Conservation (phyloP, 352 stramenopile genomes). For the Thalassiosira mediterranea region DNA sequence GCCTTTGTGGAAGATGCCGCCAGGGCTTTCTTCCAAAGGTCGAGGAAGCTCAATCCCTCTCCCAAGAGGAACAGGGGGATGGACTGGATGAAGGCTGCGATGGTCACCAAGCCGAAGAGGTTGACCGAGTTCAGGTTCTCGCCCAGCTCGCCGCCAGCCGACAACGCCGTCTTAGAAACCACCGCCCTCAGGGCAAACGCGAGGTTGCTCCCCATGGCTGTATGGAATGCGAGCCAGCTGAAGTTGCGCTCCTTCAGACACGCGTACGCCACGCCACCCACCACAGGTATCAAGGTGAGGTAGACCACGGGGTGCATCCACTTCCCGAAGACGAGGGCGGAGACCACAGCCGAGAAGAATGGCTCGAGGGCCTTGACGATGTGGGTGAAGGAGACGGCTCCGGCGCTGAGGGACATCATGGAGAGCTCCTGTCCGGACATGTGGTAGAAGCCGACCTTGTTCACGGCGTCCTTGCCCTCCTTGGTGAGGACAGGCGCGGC, state of each 20-base stretch:
- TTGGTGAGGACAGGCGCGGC: constrained; percentile 53
- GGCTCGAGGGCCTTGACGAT: constrained; percentile 90
- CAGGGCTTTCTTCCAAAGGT: constrained; percentile 60
- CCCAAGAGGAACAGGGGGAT: constrained; percentile 77
- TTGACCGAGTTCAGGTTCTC: constrained; percentile 81
- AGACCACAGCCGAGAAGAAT: constrained; percentile 87
- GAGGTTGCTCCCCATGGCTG: constrained; percentile 86
- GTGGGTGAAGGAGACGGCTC: constrained; percentile 87
- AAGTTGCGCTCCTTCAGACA: constrained; percentile 85
- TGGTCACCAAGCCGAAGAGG: constrained; percentile 86
- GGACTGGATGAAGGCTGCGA: constrained; percentile 76
- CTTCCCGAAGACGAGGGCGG: constrained; percentile 81
- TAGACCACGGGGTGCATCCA: constrained; percentile 85
- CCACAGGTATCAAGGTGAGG: constrained; percentile 83
- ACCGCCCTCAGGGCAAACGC: constrained; percentile 85
- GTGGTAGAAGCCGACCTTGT: constrained; percentile 84
- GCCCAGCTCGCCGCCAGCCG: constrained; percentile 47
- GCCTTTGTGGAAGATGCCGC: constrained; percentile 28
- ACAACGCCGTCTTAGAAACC: constrained; percentile 83
- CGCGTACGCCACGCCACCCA: constrained; percentile 85
- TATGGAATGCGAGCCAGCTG: constrained; percentile 84
- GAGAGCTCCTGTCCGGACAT: constrained; percentile 83
- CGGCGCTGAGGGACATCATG: constrained; percentile 85
- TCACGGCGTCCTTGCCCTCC: constrained; percentile 40
- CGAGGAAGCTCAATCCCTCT: constrained; percentile 65